A percentile compares a stretch with the other conserved stretches of the same genome.
These are phyloP conservation scores for Lepidium campestre DNA, from an alignment of 441 rosid species.

Conservation along the genomic window DNA sequence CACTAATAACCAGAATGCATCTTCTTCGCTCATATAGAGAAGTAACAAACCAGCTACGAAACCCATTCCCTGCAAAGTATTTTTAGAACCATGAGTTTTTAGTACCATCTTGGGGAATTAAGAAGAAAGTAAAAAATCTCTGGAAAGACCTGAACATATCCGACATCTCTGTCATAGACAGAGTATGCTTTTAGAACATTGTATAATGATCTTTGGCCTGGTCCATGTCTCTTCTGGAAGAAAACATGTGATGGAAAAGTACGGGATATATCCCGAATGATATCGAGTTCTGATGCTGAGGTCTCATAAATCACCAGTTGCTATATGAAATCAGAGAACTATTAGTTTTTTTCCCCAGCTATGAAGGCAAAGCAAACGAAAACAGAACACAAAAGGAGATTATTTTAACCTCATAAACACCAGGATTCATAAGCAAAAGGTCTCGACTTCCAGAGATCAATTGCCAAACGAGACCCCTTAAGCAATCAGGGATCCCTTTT, in stretches of 20 bases:
- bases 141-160: conserved; percentile 84
- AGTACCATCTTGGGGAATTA: conserved; percentile 6
- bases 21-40: conserved; percentile 98
- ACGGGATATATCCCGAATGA: conserved; percentile 89
- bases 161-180: conserved; percentile 88
- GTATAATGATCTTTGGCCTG: conserved; percentile 93
- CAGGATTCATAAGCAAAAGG: conserved; percentile 91
- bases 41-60: conserved; percentile 87
- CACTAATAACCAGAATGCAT: conserved; percentile 93
- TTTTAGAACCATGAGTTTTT: conserved; percentile 8
- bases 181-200: conserved; percentile 97
- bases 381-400: background rate
- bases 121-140: background rate
- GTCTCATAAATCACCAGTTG: conserved; percentile 88
- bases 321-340: conserved; percentile 34
- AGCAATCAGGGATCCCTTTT: conserved; percentile 95
- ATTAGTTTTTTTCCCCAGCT: background rate
- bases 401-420: conserved; percentile 70
- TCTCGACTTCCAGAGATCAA: conserved; percentile 92
- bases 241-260: conserved; percentile 96
- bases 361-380: background rate
- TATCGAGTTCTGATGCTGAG: conserved; percentile 88
- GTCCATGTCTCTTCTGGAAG: conserved; percentile 97
- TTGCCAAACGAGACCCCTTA: conserved; percentile 99
- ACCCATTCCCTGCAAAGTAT: conserved; percentile 84